A percentile compares a stretch with the other conserved stretches of the same genome.
Evolutionary conservation across 73 alveolate species (phyloP).

Genomic region (Uronychia setigera): DNA sequence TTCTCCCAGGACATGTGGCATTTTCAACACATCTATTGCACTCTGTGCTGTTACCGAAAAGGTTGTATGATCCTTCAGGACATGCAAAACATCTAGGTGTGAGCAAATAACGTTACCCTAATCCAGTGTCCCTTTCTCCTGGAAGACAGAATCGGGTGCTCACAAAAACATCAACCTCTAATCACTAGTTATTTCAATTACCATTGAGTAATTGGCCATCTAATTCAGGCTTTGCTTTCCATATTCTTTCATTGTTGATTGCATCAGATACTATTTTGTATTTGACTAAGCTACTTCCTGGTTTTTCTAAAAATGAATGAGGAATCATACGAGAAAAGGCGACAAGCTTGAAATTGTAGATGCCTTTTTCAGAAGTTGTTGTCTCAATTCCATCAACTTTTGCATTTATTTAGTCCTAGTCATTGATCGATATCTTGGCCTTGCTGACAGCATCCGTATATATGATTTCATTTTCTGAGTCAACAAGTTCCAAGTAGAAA

Average conservation of each 20-base stretch:
- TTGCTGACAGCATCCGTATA: neutral
- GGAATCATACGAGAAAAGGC: neutral
- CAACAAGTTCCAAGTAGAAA: neutral
- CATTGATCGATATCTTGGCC: neutral
- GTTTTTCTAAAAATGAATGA: neutral
- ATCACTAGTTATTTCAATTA: neutral
- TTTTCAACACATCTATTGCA: neutral
- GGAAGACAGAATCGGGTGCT: neutral
- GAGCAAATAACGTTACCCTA: neutral
- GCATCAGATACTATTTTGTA: neutral
- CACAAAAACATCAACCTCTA: neutral
- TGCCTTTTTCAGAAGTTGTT: neutral
- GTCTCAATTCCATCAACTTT: neutral
- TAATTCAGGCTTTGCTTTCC: no score
- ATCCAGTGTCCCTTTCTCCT: neutral
- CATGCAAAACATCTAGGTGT: neutral
- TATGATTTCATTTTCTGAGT: neutral
- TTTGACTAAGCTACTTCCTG: neutral
- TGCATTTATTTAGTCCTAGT: neutral
- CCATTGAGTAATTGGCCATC: no score
- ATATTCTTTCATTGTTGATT: neutral
- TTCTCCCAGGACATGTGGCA: neutral
- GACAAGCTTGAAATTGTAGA: neutral
- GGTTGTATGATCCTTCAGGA: neutral
- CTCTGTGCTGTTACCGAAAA: neutral